These are phyloP conservation scores for Linum usitatissimum DNA, from an alignment of 345 rosid species.

Conservation along the genomic window DNA sequence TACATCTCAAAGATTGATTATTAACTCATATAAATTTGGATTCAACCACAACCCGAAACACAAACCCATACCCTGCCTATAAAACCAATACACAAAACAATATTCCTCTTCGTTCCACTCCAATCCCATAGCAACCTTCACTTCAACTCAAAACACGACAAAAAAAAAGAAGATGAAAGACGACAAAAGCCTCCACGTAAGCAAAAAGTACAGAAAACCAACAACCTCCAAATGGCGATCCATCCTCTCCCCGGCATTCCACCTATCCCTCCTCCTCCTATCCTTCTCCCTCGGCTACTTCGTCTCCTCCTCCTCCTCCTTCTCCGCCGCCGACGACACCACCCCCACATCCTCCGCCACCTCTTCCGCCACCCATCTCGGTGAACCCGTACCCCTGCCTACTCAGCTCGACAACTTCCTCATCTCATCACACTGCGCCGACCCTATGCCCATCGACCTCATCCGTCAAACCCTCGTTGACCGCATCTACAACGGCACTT, in stretches of 20 bases:
- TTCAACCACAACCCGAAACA: too few species aligned
- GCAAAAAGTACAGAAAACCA: neutral
- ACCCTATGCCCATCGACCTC: conserved; percentile 27
- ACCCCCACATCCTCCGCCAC: conserved; percentile 1
- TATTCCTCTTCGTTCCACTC: too few species aligned
- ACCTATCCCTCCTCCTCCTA: conserved; percentile 28
- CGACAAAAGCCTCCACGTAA: neutral
- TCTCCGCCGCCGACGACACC: neutral
- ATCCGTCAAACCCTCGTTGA: conserved; percentile 37
- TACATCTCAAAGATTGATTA: too few species aligned
- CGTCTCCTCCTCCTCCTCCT: conserved; percentile 13
- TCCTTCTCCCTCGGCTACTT: conserved; percentile 44
- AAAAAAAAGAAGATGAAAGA: neutral
- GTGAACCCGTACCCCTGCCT: neutral
- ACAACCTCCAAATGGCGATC: neutral
- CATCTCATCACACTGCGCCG: conserved; percentile 37
- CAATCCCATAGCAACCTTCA: too few species aligned
- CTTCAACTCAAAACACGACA: neutral
- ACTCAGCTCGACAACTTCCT: conserved; percentile 21
- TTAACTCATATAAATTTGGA: too few species aligned
- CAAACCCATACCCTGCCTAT: too few species aligned
- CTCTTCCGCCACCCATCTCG: neutral
- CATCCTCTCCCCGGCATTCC: conserved; percentile 17
- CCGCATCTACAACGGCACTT: conserved; percentile 36
- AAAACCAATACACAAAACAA: too few species aligned